These are phyloP conservation scores for Fusarium annulatum DNA, from an alignment of 2,329 filamentous ascomycete species.

Conservation along the genomic window DNA sequence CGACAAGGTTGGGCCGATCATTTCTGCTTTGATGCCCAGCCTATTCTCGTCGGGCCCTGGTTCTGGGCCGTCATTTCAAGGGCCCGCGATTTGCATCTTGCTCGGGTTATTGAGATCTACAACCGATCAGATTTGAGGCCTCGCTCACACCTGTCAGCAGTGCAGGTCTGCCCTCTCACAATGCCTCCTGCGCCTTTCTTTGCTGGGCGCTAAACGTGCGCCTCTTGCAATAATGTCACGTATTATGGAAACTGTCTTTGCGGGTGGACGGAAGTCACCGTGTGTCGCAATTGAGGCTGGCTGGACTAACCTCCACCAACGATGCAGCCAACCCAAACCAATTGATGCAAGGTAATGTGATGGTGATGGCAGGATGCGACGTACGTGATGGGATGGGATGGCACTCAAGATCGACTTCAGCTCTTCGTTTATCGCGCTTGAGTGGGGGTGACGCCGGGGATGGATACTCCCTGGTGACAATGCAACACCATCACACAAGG, in stretches of 20 bases:
- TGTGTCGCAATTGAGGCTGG: conserved; percentile 10
- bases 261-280: neutral
- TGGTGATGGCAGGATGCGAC: neutral
- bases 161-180: neutral
- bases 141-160: neutral
- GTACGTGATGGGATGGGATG: neutral
- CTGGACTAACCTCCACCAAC: neutral
- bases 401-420: conserved; percentile 11
- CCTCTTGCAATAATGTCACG: conserved; percentile 1
- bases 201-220: neutral
- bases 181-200: rapidly evolving
- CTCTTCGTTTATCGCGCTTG: conserved; percentile 22
- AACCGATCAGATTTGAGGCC: conserved; percentile 1
- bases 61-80: neutral
- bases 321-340: neutral
- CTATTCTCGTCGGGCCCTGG: neutral
- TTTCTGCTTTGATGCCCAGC: neutral
- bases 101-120: conserved; percentile 17
- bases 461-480: neutral
- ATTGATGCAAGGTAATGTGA: neutral
- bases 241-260: conserved; percentile 1
- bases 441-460: conserved; percentile 11
- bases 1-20: conserved; percentile 19
- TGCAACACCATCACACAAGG: neutral
- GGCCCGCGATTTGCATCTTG: neutral